Percentiles rank a stretch among this genome's conserved stretches.
Conservation (phyloP, 768 basidiomycete species). For the Lactifluus volemus region DNA sequence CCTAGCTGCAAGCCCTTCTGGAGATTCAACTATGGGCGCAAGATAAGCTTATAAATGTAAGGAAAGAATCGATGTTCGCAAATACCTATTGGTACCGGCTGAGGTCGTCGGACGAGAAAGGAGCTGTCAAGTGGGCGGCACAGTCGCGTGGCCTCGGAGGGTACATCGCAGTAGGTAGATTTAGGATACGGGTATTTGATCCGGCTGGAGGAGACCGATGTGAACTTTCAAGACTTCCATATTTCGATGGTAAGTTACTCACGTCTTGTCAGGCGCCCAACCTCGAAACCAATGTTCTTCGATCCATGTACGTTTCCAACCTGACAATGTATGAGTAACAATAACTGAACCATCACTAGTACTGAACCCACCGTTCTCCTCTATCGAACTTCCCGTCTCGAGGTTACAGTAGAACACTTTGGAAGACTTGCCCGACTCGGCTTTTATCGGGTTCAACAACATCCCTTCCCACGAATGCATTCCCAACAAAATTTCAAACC, state of each 20-base stretch:
- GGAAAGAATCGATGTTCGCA: conserved; percentile 16
- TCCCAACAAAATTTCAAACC: conserved; percentile 32
- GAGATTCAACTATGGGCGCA: conserved; percentile 12
- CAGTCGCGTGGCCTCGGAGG: conserved; percentile 30
- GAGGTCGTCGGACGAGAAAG: conserved; percentile 21
- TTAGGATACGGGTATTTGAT: conserved; percentile 34
- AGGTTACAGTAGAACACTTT: conserved; percentile 35
- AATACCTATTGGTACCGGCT: conserved; percentile 28
- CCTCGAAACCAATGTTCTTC: conserved; percentile 35
- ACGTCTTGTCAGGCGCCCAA: neutral
- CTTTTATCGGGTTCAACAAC: conserved; percentile 25
- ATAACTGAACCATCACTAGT: too few relatives aligned
- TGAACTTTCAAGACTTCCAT: neutral
- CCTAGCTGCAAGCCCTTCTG: neutral
- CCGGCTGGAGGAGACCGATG: conserved; percentile 17
- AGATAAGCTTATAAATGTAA: neutral
- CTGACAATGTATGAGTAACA: conserved; percentile 20
- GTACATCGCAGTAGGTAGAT: conserved; percentile 31
- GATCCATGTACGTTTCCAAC: conserved; percentile 39
- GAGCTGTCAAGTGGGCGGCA: conserved; percentile 35
- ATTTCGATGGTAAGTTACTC: neutral
- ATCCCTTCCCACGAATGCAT: conserved; percentile 37
- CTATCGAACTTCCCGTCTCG: conserved; percentile 30
- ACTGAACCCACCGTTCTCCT: conserved; percentile 33
- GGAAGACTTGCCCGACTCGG: conserved; percentile 24